Base-by-base conservation (phyloP, 345 rosid species). In the Laguncularia racemosa region DNA sequence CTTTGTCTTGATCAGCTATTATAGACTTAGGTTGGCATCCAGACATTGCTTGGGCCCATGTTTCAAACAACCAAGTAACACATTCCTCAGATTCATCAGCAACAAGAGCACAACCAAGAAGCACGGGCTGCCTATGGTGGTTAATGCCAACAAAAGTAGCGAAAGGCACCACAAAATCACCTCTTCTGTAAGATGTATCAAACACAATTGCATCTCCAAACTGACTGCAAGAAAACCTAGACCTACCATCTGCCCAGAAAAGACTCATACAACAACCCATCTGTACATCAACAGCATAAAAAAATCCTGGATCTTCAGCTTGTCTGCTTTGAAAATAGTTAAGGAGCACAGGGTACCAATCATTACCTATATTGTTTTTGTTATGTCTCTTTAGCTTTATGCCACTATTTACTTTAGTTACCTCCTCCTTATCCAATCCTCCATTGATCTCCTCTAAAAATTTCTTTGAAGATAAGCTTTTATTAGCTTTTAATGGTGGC, bases 221-320 rank as follows among this genome's bases (percentile, higher is more conserved):
- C 56, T 88, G 96, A 71, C 92, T 86, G 66, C 95, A 79, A 14
- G 90, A 79, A 62, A 81, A 89, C 74, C 98, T 84, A 46, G 85
- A 83, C 81, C 93, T 80, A 44, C 98, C 84, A 67, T 91, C 98
- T 0, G 87, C 96, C 98, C 95, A 89, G 65, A 91, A 91, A 44
- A 86, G 38, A 73, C 82, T 83, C 83, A 71, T 75, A 62, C 92
- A 84, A 57, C 72, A 73, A 46, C 95, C 92, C 38, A 56, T 59
- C 45, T 72, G 80, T 53, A 89, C 60, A 54, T 91, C 84, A 0
- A 84, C 69, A 0, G 93, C 84, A 46, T 82, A 74, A 71, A 91
- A 91, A 82, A 91, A 91, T 62, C 95, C 95, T 7, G 78, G 80
- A 66, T 91, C 96, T 62, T 84, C 84, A 17, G 93, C 77, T 73